phyloP scores from a whole-genome alignment of 768 basidiomycete genomes.

The Trametes punicea region DNA sequence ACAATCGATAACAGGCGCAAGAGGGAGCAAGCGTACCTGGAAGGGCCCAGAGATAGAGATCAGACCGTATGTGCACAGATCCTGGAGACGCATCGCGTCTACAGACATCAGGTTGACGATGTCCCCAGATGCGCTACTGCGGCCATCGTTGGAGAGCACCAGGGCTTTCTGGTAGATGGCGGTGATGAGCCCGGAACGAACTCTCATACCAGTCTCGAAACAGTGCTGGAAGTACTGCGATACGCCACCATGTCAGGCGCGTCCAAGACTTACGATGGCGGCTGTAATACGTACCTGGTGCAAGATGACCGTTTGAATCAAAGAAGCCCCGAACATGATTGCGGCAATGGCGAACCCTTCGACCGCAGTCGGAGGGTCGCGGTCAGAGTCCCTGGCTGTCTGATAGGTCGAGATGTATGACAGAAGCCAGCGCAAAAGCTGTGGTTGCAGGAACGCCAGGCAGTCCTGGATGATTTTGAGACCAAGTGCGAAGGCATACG shows the following conservation, averaged over 20 bases:
- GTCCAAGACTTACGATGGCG: background rate
- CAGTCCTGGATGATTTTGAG: conserved; percentile 78
- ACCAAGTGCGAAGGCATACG: conserved; percentile 56
- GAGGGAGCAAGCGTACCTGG: conserved; percentile 47
- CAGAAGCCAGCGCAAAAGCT: conserved; percentile 64
- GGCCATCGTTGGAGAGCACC: conserved; percentile 82
- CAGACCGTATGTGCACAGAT: conserved; percentile 78
- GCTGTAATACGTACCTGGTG: conserved; percentile 56
- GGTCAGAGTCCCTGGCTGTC: conserved; percentile 32
- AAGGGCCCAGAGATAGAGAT: conserved; percentile 84
- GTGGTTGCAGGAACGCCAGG: background rate
- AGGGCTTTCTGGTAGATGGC: conserved; percentile 85
- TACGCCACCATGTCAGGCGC: background rate
- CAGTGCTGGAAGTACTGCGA: conserved; percentile 80
- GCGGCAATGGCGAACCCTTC: conserved; percentile 76
- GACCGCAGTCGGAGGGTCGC: conserved; percentile 36
- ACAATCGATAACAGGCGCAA: background rate
- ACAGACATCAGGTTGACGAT: conserved; percentile 95
- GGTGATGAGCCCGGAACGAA: conserved; percentile 83
- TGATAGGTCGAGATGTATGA: conserved; percentile 82
- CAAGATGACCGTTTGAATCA: conserved; percentile 74
- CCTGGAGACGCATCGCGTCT: conserved; percentile 74
- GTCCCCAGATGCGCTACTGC: conserved; percentile 79
- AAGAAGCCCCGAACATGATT: conserved; percentile 77
- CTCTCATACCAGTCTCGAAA: conserved; percentile 88